These are phyloP conservation scores for Candida sp. DNA, from an alignment of 1,139 yeast genomes.

Conservation along the genomic window DNA sequence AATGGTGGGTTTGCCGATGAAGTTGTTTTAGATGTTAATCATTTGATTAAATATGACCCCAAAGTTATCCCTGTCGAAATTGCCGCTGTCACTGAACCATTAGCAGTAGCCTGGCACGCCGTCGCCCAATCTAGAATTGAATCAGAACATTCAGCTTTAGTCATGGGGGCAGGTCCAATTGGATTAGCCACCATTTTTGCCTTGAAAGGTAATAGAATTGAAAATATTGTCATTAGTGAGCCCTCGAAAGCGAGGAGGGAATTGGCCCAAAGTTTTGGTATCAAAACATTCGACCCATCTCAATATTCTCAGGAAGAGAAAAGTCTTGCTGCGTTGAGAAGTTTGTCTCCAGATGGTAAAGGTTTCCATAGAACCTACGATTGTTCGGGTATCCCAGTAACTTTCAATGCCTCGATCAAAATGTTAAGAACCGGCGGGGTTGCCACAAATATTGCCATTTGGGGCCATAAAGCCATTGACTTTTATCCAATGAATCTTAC, in stretches of 20 bases:
- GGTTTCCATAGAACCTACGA: conserved; percentile 58
- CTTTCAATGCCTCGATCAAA: conserved; percentile 48
- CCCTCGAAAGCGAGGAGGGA: conserved; percentile 56
- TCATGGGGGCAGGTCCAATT: conserved; percentile 61
- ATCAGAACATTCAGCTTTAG: conserved; percentile 42
- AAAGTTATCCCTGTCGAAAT: conserved; percentile 43
- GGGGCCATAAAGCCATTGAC: conserved; percentile 31
- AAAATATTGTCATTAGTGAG: conserved; percentile 54
- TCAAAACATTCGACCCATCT: conserved; percentile 40
- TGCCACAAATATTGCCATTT: conserved; percentile 62
- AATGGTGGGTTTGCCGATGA: conserved; percentile 52
- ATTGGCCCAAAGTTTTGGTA: conserved; percentile 51
- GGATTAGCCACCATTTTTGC: conserved; percentile 57
- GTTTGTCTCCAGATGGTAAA: conserved; percentile 41
- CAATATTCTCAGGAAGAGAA: conserved; percentile 19
- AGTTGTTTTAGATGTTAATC: conserved; percentile 45
- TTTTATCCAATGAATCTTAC: conserved; percentile 46
- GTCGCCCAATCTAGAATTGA: conserved; percentile 39
- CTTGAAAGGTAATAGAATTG: conserved; percentile 52
- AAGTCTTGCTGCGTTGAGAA: conserved; percentile 11
- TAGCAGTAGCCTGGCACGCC: conserved; percentile 61
- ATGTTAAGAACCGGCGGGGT: conserved; percentile 56
- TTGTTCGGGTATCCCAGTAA: conserved; percentile 55
- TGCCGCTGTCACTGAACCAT: conserved; percentile 56
- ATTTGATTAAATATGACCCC: conserved; percentile 44